Evolutionary conservation across 2,329 filamentous ascomycete species (phyloP).

Genomic region (Calonectria pseudoreteaudii): DNA sequence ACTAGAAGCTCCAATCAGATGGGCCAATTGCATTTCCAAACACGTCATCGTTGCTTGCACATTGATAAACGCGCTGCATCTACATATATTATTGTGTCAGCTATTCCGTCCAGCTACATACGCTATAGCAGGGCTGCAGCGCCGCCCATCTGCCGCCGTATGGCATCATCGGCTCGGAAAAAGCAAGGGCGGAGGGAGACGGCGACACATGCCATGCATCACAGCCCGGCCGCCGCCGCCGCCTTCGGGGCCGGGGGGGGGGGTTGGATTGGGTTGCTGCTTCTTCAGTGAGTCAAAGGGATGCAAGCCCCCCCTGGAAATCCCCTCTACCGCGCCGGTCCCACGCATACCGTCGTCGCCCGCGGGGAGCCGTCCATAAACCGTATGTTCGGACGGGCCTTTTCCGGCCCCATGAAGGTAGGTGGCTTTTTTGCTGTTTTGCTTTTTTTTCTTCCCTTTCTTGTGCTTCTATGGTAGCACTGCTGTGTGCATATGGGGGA

Average conservation of each 20-base stretch:
- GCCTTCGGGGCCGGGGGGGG: background rate
- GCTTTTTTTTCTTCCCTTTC: background rate
- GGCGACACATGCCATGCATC: slow-evolving; percentile 1
- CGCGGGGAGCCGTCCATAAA: background rate
- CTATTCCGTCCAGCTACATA: background rate
- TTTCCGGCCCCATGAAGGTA: slow-evolving; percentile 21
- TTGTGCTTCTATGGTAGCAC: background rate
- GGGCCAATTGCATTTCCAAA: slow-evolving; percentile 10
- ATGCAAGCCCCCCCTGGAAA: slow-evolving; percentile 2
- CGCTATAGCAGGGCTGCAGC: background rate
- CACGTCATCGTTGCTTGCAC: background rate
- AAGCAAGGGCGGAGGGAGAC: background rate
- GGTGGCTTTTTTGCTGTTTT: background rate
- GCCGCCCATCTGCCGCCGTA: background rate
- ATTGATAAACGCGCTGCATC: background rate
- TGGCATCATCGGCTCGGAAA: slow-evolving; percentile 16
- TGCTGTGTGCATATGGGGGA: background rate
- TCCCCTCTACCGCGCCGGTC: slow-evolving; percentile 7
- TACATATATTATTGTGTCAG: background rate
- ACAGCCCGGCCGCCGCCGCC: background rate
- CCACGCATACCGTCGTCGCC: slow-evolving; percentile 10
- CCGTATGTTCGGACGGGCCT: slow-evolving; percentile 20
- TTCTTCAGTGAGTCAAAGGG: slow-evolving; percentile 2
- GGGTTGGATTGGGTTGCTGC: background rate
- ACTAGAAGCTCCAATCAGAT: slow-evolving; percentile 18